These are phyloP conservation scores for Monilinia fructicola DNA, from an alignment of 2,329 filamentous ascomycete species.

Conservation along the genomic window DNA sequence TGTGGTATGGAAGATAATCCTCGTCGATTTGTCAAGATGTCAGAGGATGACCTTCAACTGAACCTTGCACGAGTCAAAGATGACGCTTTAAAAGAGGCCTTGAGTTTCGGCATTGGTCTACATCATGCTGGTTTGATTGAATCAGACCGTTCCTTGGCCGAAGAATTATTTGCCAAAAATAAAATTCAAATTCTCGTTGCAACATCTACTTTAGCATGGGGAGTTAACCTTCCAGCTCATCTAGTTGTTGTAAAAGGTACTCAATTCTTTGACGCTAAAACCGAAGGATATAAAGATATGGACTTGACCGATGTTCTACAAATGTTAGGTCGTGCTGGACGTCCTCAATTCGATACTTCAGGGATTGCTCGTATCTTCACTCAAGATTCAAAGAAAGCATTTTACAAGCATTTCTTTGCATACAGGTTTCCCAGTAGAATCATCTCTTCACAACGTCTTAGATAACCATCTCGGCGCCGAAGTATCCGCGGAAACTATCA, in stretches of 20 bases:
- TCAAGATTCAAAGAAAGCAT: constrained; percentile 95
- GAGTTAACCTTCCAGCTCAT: constrained; percentile 95
- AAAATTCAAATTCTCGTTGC: constrained; percentile 97
- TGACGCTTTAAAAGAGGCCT: constrained; percentile 85
- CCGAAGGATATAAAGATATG: constrained; percentile 98
- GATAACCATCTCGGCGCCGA: constrained; percentile 97
- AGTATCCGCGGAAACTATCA: constrained; percentile 87
- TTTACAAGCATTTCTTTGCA: constrained; percentile 99
- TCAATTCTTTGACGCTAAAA: constrained; percentile 97
- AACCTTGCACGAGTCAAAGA: constrained; percentile 92
- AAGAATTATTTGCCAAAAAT: constrained; percentile 95
- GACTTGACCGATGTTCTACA: constrained; percentile 96
- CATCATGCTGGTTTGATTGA: constrained; percentile 97
- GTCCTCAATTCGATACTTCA: constrained; percentile 93
- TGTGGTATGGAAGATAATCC: constrained; percentile 99
- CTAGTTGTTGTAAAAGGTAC: constrained; percentile 97
- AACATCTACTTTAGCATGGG: constrained; percentile 88
- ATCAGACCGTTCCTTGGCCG: constrained; percentile 84
- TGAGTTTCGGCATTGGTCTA: constrained; percentile 94
- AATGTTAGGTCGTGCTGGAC: constrained; percentile 93
- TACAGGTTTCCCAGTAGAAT: constrained; percentile 96
- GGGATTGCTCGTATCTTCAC: constrained; percentile 98
- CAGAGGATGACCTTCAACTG: constrained; percentile 86
- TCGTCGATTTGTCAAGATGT: constrained; percentile 87
- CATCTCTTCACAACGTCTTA: constrained; percentile 89